These are phyloP conservation scores for Phytophthora lateralis DNA, from an alignment of 352 stramenopile species.

Conservation along the genomic window DNA sequence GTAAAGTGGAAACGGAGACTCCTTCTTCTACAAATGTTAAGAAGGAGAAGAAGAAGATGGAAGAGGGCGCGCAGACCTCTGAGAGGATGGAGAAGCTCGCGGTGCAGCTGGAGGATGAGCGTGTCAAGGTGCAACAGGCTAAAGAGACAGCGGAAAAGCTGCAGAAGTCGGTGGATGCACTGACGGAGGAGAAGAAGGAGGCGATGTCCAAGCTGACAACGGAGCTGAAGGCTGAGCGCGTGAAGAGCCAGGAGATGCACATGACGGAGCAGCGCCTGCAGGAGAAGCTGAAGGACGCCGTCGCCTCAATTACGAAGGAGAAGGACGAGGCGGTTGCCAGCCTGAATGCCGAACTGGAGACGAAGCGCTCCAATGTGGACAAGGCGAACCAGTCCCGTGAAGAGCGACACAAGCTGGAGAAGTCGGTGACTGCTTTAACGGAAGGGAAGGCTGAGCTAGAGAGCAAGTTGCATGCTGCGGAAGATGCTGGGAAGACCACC, in stretches of 20 bases:
- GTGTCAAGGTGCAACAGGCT: too few relatives aligned
- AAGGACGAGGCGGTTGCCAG: too few relatives aligned
- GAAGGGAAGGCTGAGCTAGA: slow-evolving; percentile 29
- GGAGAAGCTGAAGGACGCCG: too few relatives aligned
- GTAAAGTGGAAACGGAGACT: neutral
- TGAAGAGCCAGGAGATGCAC: too few relatives aligned
- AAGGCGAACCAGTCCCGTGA: neutral
- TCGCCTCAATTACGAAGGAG: too few relatives aligned
- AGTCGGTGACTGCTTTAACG: slow-evolving; percentile 20
- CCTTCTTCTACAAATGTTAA: neutral
- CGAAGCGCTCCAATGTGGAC: slow-evolving; percentile 22
- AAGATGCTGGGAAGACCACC: slow-evolving; percentile 14
- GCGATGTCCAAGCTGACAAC: too few relatives aligned
- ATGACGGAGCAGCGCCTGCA: too few relatives aligned
- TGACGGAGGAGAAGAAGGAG: too few relatives aligned
- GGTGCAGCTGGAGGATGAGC: slow-evolving; percentile 19
- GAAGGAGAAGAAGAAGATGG: neutral
- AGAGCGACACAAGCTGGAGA: slow-evolving; percentile 27
- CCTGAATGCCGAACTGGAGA: slow-evolving; percentile 15
- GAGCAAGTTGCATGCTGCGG: slow-evolving; percentile 21
- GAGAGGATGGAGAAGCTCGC: slow-evolving; percentile 22
- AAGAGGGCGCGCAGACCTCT: neutral
- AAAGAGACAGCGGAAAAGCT: too few relatives aligned
- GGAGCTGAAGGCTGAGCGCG: too few relatives aligned
- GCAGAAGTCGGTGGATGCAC: too few relatives aligned